A percentile compares a stretch with the other conserved stretches of the same genome.
Conservation (phyloP, 768 basidiomycete species). For the Mycena olivaceomarginata region DNA sequence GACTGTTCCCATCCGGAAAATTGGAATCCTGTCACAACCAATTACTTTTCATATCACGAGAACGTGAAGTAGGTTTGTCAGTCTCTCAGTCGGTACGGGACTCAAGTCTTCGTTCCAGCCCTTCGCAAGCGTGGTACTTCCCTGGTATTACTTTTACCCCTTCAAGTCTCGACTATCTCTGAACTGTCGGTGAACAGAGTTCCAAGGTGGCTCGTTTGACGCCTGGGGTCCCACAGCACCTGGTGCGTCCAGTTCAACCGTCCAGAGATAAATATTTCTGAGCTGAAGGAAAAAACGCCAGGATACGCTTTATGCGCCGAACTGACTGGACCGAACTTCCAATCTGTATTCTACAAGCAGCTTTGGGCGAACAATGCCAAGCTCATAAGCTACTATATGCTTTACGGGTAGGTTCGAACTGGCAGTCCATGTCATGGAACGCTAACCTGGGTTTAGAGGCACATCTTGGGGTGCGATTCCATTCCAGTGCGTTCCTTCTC, state of each 20-base stretch:
- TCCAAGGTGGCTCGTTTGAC: constrained; percentile 87
- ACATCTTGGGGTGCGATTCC: constrained; percentile 92
- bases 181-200: constrained; percentile 57
- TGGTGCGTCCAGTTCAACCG: constrained; percentile 56
- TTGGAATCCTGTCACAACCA: constrained; percentile 80
- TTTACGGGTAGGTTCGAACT: constrained; percentile 74
- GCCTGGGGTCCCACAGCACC: constrained; percentile 88
- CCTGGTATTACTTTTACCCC: constrained; percentile 65
- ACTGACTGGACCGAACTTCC: constrained; percentile 84
- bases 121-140: constrained; percentile 81
- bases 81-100: background rate
- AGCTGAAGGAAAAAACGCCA: constrained; percentile 40
- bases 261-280: background rate
- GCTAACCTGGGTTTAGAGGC: constrained; percentile 68
- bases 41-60: constrained; percentile 80
- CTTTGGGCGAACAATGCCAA: constrained; percentile 91
- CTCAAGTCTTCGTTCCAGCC: constrained; percentile 36
- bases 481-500: constrained; percentile 78
- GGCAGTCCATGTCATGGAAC: background rate
- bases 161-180: constrained; percentile 25
- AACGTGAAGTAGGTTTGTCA: constrained; percentile 52
- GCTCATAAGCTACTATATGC: constrained; percentile 90
- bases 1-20: constrained; percentile 84
- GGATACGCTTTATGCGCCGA: constrained; percentile 79
- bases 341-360: constrained; percentile 86